phyloP scores from a whole-genome alignment of 345 rosid genomes.

The Triadica sebifera region DNA sequence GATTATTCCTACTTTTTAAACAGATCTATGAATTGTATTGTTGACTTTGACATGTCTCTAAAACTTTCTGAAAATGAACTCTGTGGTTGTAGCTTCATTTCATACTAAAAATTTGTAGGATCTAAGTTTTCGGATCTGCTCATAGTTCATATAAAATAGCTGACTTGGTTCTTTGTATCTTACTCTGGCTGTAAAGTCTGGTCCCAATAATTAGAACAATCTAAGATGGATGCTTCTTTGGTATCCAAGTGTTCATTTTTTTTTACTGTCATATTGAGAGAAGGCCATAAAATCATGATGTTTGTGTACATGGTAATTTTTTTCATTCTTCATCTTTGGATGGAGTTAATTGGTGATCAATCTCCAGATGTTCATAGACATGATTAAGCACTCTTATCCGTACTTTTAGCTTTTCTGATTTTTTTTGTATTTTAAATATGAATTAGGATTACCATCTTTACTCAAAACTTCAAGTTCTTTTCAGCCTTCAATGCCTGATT shows the following conservation, averaged over 20 bases:
- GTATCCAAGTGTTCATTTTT: not conserved
- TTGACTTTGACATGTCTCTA: not conserved
- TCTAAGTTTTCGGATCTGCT: not conserved
- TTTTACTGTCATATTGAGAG: not conserved
- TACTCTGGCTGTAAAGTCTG: not conserved
- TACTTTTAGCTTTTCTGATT: not conserved
- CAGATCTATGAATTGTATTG: not conserved
- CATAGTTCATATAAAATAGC: not conserved
- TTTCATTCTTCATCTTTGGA: conserved; percentile 3
- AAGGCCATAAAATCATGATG: conserved; percentile 2
- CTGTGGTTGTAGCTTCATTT: not conserved
- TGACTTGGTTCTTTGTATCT: too few species aligned
- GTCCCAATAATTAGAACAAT: not conserved
- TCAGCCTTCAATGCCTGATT: not conserved
- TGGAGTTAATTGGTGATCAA: not conserved
- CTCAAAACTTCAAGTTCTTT: conserved; percentile 1
- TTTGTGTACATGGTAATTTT: not conserved
- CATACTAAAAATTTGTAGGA: not conserved
- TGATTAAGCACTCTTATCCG: not conserved
- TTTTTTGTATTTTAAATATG: not conserved
- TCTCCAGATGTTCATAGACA: not conserved
- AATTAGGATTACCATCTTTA: not conserved
- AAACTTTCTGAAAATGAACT: not conserved
- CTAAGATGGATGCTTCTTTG: not conserved
- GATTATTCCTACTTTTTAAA: not conserved